Percentiles rank a stretch among this genome's conserved stretches.
phyloP scores from a whole-genome alignment of 495 filamentous ascomycete genomes.

The Pseudomonodictys pantanalensis region DNA sequence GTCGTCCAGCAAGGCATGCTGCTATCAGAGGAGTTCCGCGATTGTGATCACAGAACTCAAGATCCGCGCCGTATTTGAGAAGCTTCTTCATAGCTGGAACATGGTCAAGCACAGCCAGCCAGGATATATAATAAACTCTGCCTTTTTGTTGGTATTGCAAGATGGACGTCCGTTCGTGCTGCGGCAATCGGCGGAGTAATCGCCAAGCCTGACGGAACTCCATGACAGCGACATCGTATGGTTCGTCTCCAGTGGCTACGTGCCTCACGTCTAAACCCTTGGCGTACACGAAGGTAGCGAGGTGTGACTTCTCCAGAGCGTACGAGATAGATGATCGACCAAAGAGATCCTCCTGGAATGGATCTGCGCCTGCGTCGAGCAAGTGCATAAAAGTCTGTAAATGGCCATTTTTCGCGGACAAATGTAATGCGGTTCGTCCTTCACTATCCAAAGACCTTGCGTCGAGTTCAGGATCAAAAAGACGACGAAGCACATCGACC shows the following conservation, averaged over 20 bases:
- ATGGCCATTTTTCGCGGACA: not conserved
- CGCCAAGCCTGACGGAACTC: not conserved
- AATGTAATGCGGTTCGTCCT: not conserved
- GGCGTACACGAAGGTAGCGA: not conserved
- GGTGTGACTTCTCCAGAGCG: not conserved
- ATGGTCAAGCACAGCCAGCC: not conserved
- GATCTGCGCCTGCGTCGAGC: not conserved
- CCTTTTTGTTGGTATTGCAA: not conserved
- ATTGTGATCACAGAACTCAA: not conserved
- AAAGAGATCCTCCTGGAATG: not conserved
- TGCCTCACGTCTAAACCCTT: not conserved
- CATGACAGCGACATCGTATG: not conserved
- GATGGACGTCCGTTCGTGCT: not conserved
- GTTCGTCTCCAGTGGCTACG: not conserved
- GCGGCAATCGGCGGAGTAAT: not conserved
- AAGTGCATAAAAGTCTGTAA: not conserved
- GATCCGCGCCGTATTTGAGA: not conserved
- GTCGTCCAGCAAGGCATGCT: not conserved
- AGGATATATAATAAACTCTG: not conserved
- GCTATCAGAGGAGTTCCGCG: not conserved
- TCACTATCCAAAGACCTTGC: not conserved
- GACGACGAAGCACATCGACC: slow-evolving; percentile 12
- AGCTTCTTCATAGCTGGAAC: not conserved
- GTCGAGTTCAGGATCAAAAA: not conserved
- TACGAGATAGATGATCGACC: not conserved